A percentile compares a stretch with the other conserved stretches of the same genome.
phyloP scores from a whole-genome alignment of 805 yeast species.

The Schwanniomyces polymorphus region DNA sequence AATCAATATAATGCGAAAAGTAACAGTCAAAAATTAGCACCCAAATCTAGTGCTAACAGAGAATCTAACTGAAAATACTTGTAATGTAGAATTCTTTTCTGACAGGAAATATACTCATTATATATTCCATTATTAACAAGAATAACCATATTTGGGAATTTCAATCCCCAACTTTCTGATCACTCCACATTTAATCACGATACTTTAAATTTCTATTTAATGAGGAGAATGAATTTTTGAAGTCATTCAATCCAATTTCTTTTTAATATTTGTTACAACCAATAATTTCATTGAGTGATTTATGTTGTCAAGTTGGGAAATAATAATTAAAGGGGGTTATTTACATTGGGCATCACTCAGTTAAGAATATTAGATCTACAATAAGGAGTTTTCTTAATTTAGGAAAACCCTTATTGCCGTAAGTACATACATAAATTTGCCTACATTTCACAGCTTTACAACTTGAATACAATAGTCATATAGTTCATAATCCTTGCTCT shows the following conservation, averaged over 20 bases:
- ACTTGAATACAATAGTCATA: too few species aligned
- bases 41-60: background rate
- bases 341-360: too few species aligned
- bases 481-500: too few species aligned
- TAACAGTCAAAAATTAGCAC: background rate
- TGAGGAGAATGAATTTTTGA: background rate
- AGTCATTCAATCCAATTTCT: background rate
- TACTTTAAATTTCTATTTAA: slow-evolving; percentile 2
- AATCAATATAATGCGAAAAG: background rate
- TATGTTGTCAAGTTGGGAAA: background rate
- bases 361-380: too few species aligned
- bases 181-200: slow-evolving; percentile 9
- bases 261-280: background rate
- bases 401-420: too few species aligned
- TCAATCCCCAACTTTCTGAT: background rate
- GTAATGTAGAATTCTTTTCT: background rate
- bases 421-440: too few species aligned
- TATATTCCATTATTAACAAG: background rate
- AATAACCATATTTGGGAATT: background rate
- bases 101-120: background rate
- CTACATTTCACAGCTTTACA: too few species aligned
- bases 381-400: too few species aligned
- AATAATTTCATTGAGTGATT: background rate
- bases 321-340: too few species aligned
- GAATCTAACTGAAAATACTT: background rate